Evolutionary conservation across 2,329 filamentous ascomycete species (phyloP).

Genomic region (Sarocladium brachiariae): DNA sequence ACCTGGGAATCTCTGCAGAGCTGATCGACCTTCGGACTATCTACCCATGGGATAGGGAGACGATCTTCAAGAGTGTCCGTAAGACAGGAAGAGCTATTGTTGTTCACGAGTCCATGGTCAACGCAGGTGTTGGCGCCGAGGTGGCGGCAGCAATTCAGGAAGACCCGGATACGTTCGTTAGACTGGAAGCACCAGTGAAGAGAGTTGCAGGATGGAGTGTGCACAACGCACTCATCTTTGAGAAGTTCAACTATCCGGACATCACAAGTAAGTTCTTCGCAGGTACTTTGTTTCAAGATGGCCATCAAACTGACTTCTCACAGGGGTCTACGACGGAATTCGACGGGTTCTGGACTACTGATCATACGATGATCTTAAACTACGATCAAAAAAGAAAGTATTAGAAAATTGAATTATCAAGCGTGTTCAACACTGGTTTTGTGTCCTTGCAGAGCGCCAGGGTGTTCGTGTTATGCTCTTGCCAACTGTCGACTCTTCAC

Average conservation of each 20-base stretch:
- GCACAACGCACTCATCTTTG: conserved; percentile 71
- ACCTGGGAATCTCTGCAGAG: conserved; percentile 70
- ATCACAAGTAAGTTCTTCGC: conserved; percentile 65
- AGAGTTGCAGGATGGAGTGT: conserved; percentile 87
- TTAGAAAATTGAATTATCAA: background rate
- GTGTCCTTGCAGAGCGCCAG: too few species aligned
- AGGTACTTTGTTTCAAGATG: background rate
- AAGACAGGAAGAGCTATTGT: conserved; percentile 84
- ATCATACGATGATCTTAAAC: background rate
- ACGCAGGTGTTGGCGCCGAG: conserved; percentile 82
- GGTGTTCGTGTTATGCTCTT: too few species aligned
- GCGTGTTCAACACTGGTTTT: too few species aligned
- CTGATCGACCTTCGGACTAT: conserved; percentile 82
- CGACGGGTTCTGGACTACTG: conserved; percentile 61
- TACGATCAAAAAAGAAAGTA: background rate
- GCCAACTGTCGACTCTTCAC: too few species aligned
- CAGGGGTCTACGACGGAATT: conserved; percentile 66
- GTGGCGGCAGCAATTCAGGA: conserved; percentile 85
- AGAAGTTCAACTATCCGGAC: conserved; percentile 77
- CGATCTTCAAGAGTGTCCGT: conserved; percentile 71
- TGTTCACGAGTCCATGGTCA: conserved; percentile 89
- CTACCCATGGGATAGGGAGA: conserved; percentile 85
- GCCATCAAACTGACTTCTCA: conserved; percentile 12
- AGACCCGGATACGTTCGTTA: conserved; percentile 65
- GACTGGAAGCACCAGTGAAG: conserved; percentile 77